Conservation (phyloP, 495 filamentous ascomycete genomes). For the Penicillium macrosclerotiorum region DNA sequence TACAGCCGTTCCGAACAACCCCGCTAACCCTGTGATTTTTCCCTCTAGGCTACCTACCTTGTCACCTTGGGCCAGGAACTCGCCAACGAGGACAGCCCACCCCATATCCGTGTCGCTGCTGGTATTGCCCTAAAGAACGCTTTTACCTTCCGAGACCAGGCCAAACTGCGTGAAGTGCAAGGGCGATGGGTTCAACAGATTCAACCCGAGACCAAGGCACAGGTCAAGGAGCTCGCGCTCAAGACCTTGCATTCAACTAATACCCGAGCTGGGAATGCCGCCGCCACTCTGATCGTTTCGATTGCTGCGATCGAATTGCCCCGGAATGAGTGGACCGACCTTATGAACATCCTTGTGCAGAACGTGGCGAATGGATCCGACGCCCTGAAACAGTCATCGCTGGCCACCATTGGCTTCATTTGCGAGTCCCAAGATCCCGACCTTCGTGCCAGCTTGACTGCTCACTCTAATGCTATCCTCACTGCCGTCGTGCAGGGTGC, state of each 20-base stretch:
- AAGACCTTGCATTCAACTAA: constrained; percentile 77
- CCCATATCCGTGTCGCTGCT: constrained; percentile 84
- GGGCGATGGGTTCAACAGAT: constrained; percentile 85
- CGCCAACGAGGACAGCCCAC: constrained; percentile 80
- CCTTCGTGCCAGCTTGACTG: constrained; percentile 72
- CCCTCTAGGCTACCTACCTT: constrained; percentile 86
- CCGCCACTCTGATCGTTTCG: constrained; percentile 91
- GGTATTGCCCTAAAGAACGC: constrained; percentile 97
- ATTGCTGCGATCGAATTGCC: constrained; percentile 95
- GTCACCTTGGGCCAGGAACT: constrained; percentile 86
- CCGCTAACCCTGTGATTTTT: constrained; percentile 10
- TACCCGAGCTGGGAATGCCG: constrained; percentile 76
- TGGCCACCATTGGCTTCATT: constrained; percentile 94
- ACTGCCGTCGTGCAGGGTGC: constrained; percentile 97
- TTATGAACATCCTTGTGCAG: constrained; percentile 82
- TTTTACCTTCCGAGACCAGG: constrained; percentile 85
- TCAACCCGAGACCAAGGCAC: constrained; percentile 70
- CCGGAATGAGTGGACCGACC: constrained; percentile 89
- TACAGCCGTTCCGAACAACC: background rate
- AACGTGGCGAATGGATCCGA: constrained; percentile 85
- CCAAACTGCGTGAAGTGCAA: constrained; percentile 83
- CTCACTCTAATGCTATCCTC: constrained; percentile 94
- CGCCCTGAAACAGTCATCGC: constrained; percentile 87
- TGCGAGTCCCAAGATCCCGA: constrained; percentile 93
- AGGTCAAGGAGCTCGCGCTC: constrained; percentile 84